Base-by-base conservation (phyloP, 768 basidiomycete species). In the Amanita pallidorosea region DNA sequence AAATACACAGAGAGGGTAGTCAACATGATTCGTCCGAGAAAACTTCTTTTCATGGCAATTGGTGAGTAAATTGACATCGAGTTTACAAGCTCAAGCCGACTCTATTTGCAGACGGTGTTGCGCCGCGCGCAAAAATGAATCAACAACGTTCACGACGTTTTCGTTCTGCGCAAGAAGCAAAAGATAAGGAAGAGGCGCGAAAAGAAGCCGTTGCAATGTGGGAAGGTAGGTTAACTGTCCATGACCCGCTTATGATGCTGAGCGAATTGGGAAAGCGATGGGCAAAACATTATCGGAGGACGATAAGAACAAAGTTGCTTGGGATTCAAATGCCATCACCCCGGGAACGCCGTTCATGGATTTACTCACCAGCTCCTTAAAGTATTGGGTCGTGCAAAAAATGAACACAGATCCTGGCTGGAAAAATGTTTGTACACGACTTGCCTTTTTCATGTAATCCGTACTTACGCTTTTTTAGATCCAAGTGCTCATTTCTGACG, bases 341-440 rank as follows among this genome's bases (percentile, higher is more conserved):
- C 96, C 96, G 12, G 96, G 92, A 2, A 99, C 96, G 15, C 96
- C 96, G 0, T 99, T 99, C 70, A 99, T 99, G 96, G 80, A 85
- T 54, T 74, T 98, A 5, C 73, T 99, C 27, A 90, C 96, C 2
- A 60, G 75, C 13, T 93, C 90, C 4, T 67, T 99, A 49, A 80
- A 93, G 48, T 99, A 97, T 62, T 99, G 96, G 96, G 88, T 97
- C 1, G 88, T 86, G 2, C 78, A 88, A 59, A 98, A 98, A 66
- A 80, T 98, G 68, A 96, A 97, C 59, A 82, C 80, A 0, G 95
- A 98, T 65, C 84, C 92, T 2, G 94, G 92, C 42, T 99, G 96
- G 96, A 91, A 89, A 61, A 80, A 88, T 58, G 90, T 91, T 52
- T 35, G 80, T 70, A 9, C 33, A 43, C 44, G 23, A 34, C 45